Percentiles rank a stretch among this genome's conserved stretches.
Conservation (phyloP, 148 eudicot genomes). For the Cornus controversa region DNA sequence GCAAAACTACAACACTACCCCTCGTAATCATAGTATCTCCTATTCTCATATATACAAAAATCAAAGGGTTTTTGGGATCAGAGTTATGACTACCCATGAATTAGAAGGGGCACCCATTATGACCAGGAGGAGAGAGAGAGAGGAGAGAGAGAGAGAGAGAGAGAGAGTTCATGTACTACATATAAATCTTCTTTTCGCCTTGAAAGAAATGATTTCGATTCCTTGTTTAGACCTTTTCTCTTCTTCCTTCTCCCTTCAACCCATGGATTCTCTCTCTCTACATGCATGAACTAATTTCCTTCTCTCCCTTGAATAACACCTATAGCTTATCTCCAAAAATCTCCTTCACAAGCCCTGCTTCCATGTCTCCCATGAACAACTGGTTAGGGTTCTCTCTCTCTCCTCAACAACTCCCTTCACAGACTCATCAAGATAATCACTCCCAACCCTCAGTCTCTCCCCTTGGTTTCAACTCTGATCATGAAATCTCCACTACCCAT, state of each 20-base stretch:
- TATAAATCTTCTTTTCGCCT: constrained; percentile 42
- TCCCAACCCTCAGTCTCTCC: constrained; percentile 26
- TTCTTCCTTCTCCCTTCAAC: constrained; percentile 3
- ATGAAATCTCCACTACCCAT: constrained; percentile 28
- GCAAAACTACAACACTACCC: constrained; percentile 21
- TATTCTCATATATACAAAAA: constrained; percentile 2
- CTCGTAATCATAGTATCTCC: background rate
- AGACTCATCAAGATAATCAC: constrained; percentile 34
- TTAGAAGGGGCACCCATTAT: constrained; percentile 28
- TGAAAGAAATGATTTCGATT: constrained; percentile 36
- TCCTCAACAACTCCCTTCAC: constrained; percentile 48
- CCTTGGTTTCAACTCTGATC: constrained; percentile 39
- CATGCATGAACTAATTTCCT: constrained; percentile 40
- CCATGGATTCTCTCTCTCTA: constrained; percentile 17
- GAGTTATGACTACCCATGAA: constrained; percentile 25
- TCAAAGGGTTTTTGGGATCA: constrained; percentile 30
- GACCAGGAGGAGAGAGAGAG: constrained; percentile 21
- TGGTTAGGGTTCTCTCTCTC: constrained; percentile 87
- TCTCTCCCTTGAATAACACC: background rate
- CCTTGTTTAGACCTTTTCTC: constrained; percentile 35
- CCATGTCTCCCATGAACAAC: constrained; percentile 40
- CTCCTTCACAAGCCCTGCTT: background rate
- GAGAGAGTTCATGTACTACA: background rate
- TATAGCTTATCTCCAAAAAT: too few species aligned
- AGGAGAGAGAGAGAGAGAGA: constrained; percentile 16